phyloP scores from a whole-genome alignment of 1,284 basidiomycete species.

The Porogramme epimiltina region DNA sequence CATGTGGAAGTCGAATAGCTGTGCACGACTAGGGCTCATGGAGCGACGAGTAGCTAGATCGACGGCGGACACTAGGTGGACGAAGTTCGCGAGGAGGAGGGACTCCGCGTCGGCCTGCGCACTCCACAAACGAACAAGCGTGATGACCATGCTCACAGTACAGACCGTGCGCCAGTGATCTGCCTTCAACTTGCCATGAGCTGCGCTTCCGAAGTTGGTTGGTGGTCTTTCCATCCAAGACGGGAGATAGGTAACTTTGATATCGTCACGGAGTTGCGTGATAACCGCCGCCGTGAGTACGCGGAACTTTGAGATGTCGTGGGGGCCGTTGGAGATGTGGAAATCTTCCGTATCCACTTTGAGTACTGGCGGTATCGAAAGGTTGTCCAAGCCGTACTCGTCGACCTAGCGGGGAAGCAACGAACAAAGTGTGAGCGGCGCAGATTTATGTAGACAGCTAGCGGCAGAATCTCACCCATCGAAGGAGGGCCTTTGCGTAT shows the following conservation, averaged over 20 bases:
- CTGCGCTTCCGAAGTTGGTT: constrained; percentile 29
- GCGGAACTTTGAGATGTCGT: not conserved
- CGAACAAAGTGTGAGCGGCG: not conserved
- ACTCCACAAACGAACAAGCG: constrained; percentile 39
- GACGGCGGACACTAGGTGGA: constrained; percentile 1
- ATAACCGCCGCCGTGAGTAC: constrained; percentile 18
- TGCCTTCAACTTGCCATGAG: constrained; percentile 37
- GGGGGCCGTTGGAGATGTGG: not conserved
- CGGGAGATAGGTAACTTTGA: constrained; percentile 28
- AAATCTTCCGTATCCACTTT: not conserved
- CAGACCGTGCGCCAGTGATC: constrained; percentile 38
- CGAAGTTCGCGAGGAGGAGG: constrained; percentile 38
- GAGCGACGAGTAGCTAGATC: constrained; percentile 5
- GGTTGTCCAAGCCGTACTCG: not conserved
- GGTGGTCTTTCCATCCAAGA: constrained; percentile 34
- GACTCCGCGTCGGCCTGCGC: not conserved
- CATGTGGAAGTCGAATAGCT: constrained; percentile 30
- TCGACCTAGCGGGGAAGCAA: not conserved
- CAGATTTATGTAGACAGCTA: too few species aligned
- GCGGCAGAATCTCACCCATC: not conserved
- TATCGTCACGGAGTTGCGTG: constrained; percentile 30
- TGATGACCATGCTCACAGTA: constrained; percentile 33
- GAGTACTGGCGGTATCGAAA: not conserved
- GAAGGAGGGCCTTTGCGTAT: not conserved
- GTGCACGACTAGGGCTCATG: not conserved